Evolutionary conservation across 2,329 filamentous ascomycete species (phyloP).

Genomic region (Thelonectria olida): DNA sequence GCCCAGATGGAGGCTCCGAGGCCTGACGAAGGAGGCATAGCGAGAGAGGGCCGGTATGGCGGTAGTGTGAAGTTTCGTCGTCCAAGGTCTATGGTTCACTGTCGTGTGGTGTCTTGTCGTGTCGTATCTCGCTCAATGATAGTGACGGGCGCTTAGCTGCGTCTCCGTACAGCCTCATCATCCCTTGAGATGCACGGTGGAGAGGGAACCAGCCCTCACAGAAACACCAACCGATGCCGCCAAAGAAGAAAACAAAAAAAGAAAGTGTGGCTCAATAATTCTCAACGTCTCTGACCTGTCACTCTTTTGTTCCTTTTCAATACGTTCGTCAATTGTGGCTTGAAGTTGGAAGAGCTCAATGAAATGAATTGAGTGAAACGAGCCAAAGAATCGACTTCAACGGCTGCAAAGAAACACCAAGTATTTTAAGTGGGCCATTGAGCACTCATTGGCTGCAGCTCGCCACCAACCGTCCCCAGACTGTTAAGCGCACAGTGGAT

Average conservation of each 20-base stretch:
- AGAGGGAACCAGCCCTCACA: constrained; percentile 12
- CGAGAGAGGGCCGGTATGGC: constrained; percentile 15
- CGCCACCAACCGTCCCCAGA: neutral
- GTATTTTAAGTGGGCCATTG: constrained; percentile 4
- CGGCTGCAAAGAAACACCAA: no score
- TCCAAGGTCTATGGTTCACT: no score
- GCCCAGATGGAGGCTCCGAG: constrained; percentile 40
- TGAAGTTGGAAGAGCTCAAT: neutral
- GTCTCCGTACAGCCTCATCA: neutral
- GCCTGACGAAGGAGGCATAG: constrained; percentile 28
- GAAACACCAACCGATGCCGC: neutral
- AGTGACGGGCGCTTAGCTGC: no score
- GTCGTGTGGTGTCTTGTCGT: no score
- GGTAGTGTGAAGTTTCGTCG: neutral
- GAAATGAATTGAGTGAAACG: no score
- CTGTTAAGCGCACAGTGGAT: no score
- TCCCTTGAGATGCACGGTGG: neutral
- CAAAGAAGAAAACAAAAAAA: neutral
- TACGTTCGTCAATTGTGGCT: neutral
- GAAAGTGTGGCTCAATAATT: neutral
- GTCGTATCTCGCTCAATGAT: no score
- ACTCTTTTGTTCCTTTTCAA: neutral
- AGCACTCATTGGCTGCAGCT: constrained; percentile 16
- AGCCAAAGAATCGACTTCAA: no score
- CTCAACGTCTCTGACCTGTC: neutral